Evolutionary conservation across 108 stramenopile genomes (phyloP).

Genomic region (Fragilariopsis cylindrus): DNA sequence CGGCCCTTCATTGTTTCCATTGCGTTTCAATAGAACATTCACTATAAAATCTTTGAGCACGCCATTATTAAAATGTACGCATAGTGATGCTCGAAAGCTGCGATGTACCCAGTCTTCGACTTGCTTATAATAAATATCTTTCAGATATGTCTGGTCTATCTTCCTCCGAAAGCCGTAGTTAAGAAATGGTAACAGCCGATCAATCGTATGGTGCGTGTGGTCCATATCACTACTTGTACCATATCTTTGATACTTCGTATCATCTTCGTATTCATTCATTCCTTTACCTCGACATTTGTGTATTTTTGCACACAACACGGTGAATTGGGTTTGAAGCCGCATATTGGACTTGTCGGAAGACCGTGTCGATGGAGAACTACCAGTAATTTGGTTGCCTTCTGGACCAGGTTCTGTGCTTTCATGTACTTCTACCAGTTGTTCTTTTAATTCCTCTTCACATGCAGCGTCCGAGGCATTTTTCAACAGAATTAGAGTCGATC

Average conservation of each 20-base stretch:
- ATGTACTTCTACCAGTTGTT: not conserved
- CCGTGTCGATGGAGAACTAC: not conserved
- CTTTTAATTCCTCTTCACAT: not conserved
- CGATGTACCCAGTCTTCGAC: slow-evolving; percentile 8
- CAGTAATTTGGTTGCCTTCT: not conserved
- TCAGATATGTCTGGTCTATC: not conserved
- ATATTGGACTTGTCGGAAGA: not conserved
- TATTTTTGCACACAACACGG: not conserved
- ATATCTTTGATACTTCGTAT: too few species aligned
- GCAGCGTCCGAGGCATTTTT: slow-evolving; percentile 9
- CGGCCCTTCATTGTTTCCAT: not conserved
- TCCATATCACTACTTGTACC: too few species aligned
- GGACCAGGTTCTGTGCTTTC: not conserved
- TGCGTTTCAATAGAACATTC: not conserved
- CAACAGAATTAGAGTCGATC: slow-evolving; percentile 62
- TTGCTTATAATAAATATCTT: not conserved
- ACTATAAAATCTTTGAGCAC: slow-evolving; percentile 5
- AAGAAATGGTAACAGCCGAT: not conserved
- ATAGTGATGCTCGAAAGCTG: not conserved
- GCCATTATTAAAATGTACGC: not conserved
- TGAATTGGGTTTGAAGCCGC: not conserved
- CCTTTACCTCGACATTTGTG: too few species aligned
- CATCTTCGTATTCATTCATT: not conserved
- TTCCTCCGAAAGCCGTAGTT: slow-evolving; percentile 10
- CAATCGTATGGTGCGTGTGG: not conserved